Conservation (phyloP, 257 asterid species). For the Rehmannia glutinosa region DNA sequence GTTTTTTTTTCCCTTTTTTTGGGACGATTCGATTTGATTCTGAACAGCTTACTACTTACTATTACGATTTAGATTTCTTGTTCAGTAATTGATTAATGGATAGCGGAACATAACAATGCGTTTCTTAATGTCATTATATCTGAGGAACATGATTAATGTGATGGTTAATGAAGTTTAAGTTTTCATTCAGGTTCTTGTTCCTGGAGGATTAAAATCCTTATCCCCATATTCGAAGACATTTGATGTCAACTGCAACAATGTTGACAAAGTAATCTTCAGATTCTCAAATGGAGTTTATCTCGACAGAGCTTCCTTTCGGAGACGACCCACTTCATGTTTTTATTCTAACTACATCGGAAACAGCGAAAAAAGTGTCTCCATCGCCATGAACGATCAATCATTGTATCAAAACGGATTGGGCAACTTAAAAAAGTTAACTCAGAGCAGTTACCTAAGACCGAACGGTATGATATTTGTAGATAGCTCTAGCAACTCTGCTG, state of each 20-base stretch:
- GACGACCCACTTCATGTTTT: conserved; percentile 22
- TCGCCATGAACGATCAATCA: too few relatives aligned
- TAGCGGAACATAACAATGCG: too few relatives aligned
- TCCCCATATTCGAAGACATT: conserved; percentile 15
- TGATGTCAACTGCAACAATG: conserved; percentile 33
- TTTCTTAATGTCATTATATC: background rate
- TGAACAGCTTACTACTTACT: background rate
- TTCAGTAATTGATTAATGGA: too few relatives aligned
- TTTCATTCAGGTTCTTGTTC: conserved; percentile 32
- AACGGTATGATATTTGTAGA: conserved; percentile 37
- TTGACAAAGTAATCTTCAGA: conserved; percentile 25
- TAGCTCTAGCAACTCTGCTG: conserved; percentile 26
- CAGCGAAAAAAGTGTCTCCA: too few relatives aligned
- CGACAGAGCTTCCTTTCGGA: conserved; percentile 22
- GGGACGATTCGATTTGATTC: background rate
- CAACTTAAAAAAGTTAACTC: too few relatives aligned
- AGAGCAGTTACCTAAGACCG: too few relatives aligned
- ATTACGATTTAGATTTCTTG: background rate
- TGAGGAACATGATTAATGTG: too few relatives aligned
- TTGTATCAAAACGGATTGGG: too few relatives aligned
- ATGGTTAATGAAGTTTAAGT: background rate
- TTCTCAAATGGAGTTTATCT: conserved; percentile 27
- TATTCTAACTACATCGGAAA: conserved; percentile 34
- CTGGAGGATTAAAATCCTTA: conserved; percentile 34
- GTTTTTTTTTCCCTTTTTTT: too few relatives aligned